These are phyloP conservation scores for Thymus quinquecostatus DNA, from an alignment of 257 asterid genomes.

Conservation along the genomic window DNA sequence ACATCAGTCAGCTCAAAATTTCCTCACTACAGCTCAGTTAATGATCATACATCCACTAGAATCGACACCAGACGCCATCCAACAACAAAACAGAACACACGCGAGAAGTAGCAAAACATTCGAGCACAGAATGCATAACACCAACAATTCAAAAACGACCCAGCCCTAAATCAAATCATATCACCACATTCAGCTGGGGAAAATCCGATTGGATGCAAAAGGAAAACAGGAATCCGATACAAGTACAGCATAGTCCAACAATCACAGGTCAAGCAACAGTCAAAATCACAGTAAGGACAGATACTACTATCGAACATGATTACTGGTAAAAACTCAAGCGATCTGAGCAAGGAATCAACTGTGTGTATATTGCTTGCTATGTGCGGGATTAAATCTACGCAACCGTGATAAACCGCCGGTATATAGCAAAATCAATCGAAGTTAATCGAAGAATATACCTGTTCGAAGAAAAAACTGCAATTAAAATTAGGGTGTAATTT, in stretches of 20 bases:
- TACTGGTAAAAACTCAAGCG: constrained; percentile 25
- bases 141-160: not conserved
- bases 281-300: constrained; percentile 21
- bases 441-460: constrained; percentile 28
- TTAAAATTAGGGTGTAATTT: not conserved
- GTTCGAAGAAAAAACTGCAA: constrained; percentile 30
- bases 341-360: constrained; percentile 30
- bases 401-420: not conserved
- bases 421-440: not conserved
- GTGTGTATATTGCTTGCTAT: constrained; percentile 1
- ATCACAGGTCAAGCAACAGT: constrained; percentile 21
- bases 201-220: constrained; percentile 21
- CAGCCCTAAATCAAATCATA: constrained; percentile 20
- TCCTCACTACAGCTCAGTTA: not conserved
- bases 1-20: not conserved
- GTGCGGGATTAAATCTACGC: constrained; percentile 26
- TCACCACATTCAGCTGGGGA: constrained; percentile 23
- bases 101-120: not conserved
- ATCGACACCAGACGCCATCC: constrained; percentile 15
- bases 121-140: constrained; percentile 11
- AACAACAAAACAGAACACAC: not conserved
- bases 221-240: not conserved
- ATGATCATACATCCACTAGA: not conserved
- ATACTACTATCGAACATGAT: constrained; percentile 1
- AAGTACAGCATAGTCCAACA: not conserved